Conservation (phyloP, 768 basidiomycete species). For the Termitomyces sp. region DNA sequence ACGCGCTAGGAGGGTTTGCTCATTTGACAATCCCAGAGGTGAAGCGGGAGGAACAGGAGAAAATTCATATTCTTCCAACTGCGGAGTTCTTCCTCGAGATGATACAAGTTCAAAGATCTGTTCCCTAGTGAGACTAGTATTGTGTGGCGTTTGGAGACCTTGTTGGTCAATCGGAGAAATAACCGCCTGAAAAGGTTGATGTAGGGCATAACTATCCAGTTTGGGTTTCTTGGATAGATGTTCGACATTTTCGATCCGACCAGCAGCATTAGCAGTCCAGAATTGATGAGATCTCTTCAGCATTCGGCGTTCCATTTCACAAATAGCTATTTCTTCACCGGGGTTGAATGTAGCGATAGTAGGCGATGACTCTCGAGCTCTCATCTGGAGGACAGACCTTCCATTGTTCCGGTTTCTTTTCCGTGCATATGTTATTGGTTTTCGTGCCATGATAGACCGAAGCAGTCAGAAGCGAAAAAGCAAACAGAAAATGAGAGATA, state of each 20-base stretch:
- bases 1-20: not conserved
- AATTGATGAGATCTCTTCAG: slow-evolving; percentile 15
- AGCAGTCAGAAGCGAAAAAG: not conserved
- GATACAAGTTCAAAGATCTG: slow-evolving; percentile 13
- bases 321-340: slow-evolving; percentile 7
- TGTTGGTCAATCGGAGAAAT: not conserved
- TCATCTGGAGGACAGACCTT: not conserved
- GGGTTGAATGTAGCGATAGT: slow-evolving; percentile 7
- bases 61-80: slow-evolving; percentile 6
- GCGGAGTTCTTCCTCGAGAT: slow-evolving; percentile 6
- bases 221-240: slow-evolving; percentile 11
- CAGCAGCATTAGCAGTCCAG: not conserved
- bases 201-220: not conserved
- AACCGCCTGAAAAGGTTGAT: not conserved
- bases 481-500: not conserved
- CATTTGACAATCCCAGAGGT: not conserved
- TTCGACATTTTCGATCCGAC: not conserved
- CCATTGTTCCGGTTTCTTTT: slow-evolving; percentile 6
- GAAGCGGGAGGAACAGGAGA: slow-evolving; percentile 14
- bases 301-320: slow-evolving; percentile 15
- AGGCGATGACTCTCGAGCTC: slow-evolving; percentile 7
- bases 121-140: slow-evolving; percentile 10
- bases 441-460: slow-evolving; percentile 11
- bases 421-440: slow-evolving; percentile 17
- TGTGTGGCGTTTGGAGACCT: slow-evolving; percentile 14